phyloP scores from a whole-genome alignment of 164 flowering plant species.

The Brasenia schreberi region DNA sequence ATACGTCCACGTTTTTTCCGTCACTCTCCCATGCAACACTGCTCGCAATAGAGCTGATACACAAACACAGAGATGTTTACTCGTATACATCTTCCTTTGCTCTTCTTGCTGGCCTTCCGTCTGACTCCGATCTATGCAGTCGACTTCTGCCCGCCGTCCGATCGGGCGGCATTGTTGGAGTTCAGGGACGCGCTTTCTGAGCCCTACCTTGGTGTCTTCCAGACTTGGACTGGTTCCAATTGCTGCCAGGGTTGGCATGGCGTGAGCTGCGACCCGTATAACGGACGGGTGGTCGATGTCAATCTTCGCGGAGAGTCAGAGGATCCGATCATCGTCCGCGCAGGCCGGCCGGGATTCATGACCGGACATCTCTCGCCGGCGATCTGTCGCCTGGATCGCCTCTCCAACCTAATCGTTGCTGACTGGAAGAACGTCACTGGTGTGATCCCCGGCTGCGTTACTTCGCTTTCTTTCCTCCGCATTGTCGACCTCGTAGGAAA shows the following conservation, averaged over 20 bases:
- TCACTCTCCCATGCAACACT: too few relatives aligned
- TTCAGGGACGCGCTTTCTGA: slow-evolving; percentile 47
- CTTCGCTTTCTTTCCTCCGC: slow-evolving; percentile 42
- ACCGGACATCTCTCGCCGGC: slow-evolving; percentile 68
- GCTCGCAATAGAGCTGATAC: background rate
- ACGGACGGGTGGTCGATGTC: slow-evolving; percentile 55
- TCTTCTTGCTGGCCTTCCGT: background rate
- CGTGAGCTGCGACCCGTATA: slow-evolving; percentile 58
- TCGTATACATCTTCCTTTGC: background rate
- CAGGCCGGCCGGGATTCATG: slow-evolving; percentile 67
- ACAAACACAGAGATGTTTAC: background rate
- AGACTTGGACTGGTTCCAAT: slow-evolving; percentile 67
- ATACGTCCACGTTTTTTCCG: too few relatives aligned
- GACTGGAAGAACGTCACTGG: slow-evolving; percentile 66
- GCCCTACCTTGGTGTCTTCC: slow-evolving; percentile 64
- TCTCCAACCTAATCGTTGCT: slow-evolving; percentile 48
- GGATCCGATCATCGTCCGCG: slow-evolving; percentile 52
- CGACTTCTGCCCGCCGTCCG: slow-evolving; percentile 46
- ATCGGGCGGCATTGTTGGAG: slow-evolving; percentile 55
- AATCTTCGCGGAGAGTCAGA: slow-evolving; percentile 83
- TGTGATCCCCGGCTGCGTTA: slow-evolving; percentile 48
- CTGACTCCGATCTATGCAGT: slow-evolving; percentile 6
- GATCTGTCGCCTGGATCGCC: slow-evolving; percentile 49
- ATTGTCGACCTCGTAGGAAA: slow-evolving; percentile 66
- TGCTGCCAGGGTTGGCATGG: slow-evolving; percentile 85